These are phyloP conservation scores for Letharia lupina DNA, from an alignment of 495 filamentous ascomycete genomes.

Conservation along the genomic window DNA sequence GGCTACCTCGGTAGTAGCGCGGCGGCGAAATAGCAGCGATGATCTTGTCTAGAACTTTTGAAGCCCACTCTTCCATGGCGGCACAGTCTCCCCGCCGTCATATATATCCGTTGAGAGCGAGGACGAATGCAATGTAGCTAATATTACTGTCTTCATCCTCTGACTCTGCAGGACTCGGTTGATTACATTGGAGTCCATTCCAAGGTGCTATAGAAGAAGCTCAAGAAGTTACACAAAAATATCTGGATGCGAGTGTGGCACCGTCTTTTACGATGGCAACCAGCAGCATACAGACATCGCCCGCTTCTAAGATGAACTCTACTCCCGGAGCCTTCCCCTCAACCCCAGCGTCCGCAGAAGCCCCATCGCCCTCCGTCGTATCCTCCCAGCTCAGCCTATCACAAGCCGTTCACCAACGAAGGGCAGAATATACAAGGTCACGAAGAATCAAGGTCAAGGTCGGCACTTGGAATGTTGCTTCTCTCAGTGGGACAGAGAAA, in stretches of 20 bases:
- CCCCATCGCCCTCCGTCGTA: conserved; percentile 23
- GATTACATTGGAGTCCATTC: not conserved
- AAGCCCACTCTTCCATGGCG: not conserved
- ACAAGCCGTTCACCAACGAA: conserved; percentile 58
- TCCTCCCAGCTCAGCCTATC: conserved; percentile 41
- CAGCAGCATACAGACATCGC: not conserved
- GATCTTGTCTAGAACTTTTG: not conserved
- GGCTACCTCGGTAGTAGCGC: not conserved
- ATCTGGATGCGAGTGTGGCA: not conserved
- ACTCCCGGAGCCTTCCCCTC: conserved; percentile 24
- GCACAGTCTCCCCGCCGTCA: not conserved
- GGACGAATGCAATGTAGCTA: not conserved
- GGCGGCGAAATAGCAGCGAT: not conserved
- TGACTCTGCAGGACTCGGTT: not conserved
- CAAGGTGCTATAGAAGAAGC: not conserved
- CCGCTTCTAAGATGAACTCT: not conserved
- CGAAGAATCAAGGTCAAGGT: conserved; percentile 71
- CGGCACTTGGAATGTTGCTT: conserved; percentile 92
- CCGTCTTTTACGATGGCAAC: conserved; percentile 1
- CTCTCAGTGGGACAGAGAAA: conserved; percentile 69
- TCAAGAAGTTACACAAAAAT: not conserved
- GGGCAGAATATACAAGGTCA: conserved; percentile 65
- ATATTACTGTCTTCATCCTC: too few species aligned
- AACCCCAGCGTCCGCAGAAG: conserved; percentile 21
- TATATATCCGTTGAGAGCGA: not conserved